These are phyloP conservation scores for Irpex sp. DNA, from an alignment of 1,284 basidiomycete genomes.

Conservation along the genomic window DNA sequence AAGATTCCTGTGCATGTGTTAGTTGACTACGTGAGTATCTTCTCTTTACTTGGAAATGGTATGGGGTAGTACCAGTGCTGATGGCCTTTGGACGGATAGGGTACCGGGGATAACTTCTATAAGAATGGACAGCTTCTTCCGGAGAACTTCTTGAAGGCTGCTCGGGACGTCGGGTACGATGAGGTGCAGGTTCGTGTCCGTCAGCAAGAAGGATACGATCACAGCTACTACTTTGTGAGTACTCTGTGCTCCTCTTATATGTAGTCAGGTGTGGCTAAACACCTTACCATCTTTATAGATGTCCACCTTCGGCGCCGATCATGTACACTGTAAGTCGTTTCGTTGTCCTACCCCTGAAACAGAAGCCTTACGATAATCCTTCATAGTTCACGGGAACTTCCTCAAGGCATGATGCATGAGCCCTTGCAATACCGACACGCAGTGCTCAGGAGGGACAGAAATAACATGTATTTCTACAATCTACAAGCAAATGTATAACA, in stretches of 20 bases:
- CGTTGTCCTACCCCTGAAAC: slow-evolving; percentile 2
- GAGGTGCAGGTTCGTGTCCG: slow-evolving; percentile 79
- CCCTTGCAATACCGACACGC: neutral
- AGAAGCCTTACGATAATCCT: slow-evolving; percentile 3
- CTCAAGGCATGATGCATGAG: slow-evolving; percentile 63
- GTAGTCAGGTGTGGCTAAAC: neutral
- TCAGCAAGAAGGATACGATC: slow-evolving; percentile 89
- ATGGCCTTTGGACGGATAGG: slow-evolving; percentile 37
- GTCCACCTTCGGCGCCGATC: slow-evolving; percentile 60
- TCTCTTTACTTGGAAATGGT: neutral
- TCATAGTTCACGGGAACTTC: slow-evolving; percentile 72
- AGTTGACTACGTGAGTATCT: slow-evolving; percentile 71
- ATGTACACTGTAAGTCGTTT: slow-evolving; percentile 33
- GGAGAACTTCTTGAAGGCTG: slow-evolving; percentile 81
- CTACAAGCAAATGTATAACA: neutral
- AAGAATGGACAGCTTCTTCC: slow-evolving; percentile 86
- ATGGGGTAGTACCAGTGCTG: neutral
- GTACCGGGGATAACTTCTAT: slow-evolving; percentile 85
- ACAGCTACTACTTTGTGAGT: slow-evolving; percentile 89
- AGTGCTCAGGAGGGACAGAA: neutral
- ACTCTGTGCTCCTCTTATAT: neutral
- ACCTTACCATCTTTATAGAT: slow-evolving; percentile 36
- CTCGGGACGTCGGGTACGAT: slow-evolving; percentile 68
- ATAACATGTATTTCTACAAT: neutral
- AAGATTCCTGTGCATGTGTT: slow-evolving; percentile 76